These are phyloP conservation scores for Allium cepa DNA, from an alignment of 106 monocot genomes.

Conservation along the genomic window DNA sequence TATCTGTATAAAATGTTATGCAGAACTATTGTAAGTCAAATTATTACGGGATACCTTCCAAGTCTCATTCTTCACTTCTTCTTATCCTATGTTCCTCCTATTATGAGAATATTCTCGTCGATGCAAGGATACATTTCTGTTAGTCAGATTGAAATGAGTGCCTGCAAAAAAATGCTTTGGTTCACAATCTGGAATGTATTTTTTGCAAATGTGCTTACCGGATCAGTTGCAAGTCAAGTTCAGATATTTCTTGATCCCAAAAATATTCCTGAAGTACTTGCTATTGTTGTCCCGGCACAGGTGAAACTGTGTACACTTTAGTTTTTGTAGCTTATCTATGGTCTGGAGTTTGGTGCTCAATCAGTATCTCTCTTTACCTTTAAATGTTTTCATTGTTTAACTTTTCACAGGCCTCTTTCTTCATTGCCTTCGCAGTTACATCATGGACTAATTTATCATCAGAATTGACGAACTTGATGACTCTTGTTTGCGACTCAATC, in stretches of 20 bases:
- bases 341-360: no score
- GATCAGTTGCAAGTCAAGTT: constrained; percentile 62
- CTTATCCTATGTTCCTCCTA: constrained; percentile 58
- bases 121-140: constrained; percentile 87
- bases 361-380: neutral
- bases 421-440: constrained; percentile 92
- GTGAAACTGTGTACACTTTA: constrained; percentile 19
- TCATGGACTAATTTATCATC: constrained; percentile 89
- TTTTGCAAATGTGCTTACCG: constrained; percentile 91
- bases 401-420: constrained; percentile 70
- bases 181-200: constrained; percentile 90
- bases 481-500: constrained; percentile 55
- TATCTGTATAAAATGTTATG: neutral
- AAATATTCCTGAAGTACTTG: constrained; percentile 67
- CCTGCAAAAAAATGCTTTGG: constrained; percentile 88
- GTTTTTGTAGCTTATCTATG: neutral
- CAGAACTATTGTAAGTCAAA: constrained; percentile 81
- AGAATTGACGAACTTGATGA: constrained; percentile 44
- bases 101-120: constrained; percentile 88
- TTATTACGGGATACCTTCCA: constrained; percentile 96
- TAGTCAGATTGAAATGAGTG: constrained; percentile 88
- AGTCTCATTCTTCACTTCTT: constrained; percentile 82
- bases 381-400: constrained; percentile 2
- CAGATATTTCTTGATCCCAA: constrained; percentile 61
- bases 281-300: constrained; percentile 84